Percentiles rank a stretch among this genome's conserved stretches.
These are phyloP conservation scores for Dalechampia spathulata DNA, from an alignment of 441 rosid genomes.

Conservation along the genomic window DNA sequence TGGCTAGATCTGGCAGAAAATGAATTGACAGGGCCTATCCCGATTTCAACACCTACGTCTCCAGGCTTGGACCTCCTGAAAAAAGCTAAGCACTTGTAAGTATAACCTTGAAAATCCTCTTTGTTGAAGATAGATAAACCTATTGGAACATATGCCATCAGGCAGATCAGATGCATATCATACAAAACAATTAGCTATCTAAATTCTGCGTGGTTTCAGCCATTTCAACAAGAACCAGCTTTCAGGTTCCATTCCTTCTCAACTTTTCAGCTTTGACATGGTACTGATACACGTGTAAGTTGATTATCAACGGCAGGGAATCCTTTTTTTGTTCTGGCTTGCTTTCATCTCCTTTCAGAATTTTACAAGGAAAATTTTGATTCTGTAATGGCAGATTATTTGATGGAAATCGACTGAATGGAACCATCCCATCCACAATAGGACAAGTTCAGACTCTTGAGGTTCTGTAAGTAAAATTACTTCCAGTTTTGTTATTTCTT, in stretches of 20 bases:
- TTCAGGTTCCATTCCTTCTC: slow-evolving; percentile 72
- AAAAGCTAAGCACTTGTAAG: slow-evolving; percentile 92
- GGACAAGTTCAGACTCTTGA: slow-evolving; percentile 74
- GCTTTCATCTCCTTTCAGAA: background rate
- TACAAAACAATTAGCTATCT: background rate
- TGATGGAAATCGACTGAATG: slow-evolving; percentile 75
- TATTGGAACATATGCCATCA: background rate
- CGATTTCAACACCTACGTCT: slow-evolving; percentile 45
- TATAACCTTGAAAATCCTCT: background rate
- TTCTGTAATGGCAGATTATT: slow-evolving; percentile 45
- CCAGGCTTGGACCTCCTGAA: slow-evolving; percentile 83
- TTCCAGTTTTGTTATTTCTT: background rate
- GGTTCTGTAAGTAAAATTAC: slow-evolving; percentile 81
- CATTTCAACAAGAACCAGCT: slow-evolving; percentile 95
- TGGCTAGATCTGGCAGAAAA: slow-evolving; percentile 97
- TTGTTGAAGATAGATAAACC: background rate
- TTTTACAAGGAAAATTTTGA: background rate
- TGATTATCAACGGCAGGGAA: background rate
- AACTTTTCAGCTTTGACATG: slow-evolving; percentile 73
- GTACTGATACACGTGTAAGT: slow-evolving; percentile 83
- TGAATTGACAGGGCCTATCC: slow-evolving; percentile 74
- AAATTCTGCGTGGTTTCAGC: slow-evolving; percentile 33
- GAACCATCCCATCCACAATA: slow-evolving; percentile 60
- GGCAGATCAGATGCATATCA: background rate
- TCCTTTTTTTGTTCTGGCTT: no score